Percentiles rank a stretch among this genome's conserved stretches.
phyloP scores from a whole-genome alignment of 495 filamentous ascomycete species.

The Choiromyces venosus region DNA sequence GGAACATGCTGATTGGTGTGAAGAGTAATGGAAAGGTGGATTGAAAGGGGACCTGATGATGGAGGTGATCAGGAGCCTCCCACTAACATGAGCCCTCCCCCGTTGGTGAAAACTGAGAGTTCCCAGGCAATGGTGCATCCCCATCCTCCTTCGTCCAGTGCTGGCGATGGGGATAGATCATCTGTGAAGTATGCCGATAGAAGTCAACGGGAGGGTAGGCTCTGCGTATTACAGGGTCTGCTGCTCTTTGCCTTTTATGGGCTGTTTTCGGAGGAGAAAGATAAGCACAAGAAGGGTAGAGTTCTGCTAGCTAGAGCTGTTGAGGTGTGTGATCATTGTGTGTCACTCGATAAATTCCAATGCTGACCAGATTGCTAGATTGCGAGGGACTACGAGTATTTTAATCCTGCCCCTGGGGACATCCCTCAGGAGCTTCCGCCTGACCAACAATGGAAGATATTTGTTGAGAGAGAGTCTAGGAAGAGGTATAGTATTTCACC shows the following conservation, averaged over 20 bases:
- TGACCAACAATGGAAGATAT: constrained; percentile 39
- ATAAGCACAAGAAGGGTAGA: constrained; percentile 36
- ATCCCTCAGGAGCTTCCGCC: constrained; percentile 25
- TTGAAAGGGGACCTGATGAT: constrained; percentile 34
- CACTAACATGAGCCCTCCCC: neutral
- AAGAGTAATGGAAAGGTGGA: constrained; percentile 39
- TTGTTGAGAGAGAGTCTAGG: constrained; percentile 37
- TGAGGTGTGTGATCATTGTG: constrained; percentile 26
- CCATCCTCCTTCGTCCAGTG: neutral
- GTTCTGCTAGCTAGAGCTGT: constrained; percentile 29
- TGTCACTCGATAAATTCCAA: neutral
- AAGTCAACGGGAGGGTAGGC: constrained; percentile 30
- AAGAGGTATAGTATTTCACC: constrained; percentile 28
- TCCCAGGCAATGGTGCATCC: neutral
- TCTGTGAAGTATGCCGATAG: constrained; percentile 23
- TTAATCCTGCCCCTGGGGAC: constrained; percentile 21
- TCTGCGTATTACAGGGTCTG: constrained; percentile 35
- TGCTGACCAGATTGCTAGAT: constrained; percentile 23
- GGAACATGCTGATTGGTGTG: constrained; percentile 10
- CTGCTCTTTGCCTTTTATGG: constrained; percentile 36
- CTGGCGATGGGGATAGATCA: neutral
- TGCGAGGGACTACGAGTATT: constrained; percentile 37
- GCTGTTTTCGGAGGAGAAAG: constrained; percentile 34
- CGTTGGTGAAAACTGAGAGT: constrained; percentile 4
- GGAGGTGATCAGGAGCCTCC: neutral